Conservation (phyloP, 208 protist genomes). For the Acanthamoeba castellanii region DNA sequence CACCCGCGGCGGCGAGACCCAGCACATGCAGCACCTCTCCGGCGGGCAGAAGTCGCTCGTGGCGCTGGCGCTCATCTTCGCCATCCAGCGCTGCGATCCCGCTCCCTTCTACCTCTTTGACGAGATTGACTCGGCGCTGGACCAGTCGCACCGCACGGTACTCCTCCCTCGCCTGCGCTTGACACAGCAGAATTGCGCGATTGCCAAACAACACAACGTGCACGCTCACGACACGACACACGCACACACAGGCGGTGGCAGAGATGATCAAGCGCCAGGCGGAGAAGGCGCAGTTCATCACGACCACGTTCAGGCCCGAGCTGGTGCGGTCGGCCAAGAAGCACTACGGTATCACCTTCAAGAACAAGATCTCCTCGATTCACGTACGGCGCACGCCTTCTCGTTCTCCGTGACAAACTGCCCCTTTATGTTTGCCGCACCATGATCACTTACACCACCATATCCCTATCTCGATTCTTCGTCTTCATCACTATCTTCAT, state of each 20-base stretch:
- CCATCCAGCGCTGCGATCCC: slow-evolving; percentile 98
- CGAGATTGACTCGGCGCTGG: slow-evolving; percentile 99
- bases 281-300: slow-evolving; percentile 97
- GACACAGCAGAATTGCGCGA: too few species aligned
- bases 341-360: slow-evolving; percentile 96
- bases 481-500: slow-evolving; percentile 57
- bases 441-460: slow-evolving; percentile 3
- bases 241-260: slow-evolving; percentile 85
- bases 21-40: slow-evolving; percentile 94
- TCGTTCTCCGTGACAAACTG: slow-evolving; percentile 15
- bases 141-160: slow-evolving; percentile 95
- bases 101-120: slow-evolving; percentile 99
- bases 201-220: neutral
- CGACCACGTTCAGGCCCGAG: slow-evolving; percentile 98
- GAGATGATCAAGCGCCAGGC: slow-evolving; percentile 95
- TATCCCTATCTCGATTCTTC: neutral
- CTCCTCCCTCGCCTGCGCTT: neutral
- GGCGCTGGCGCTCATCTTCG: slow-evolving; percentile 99
- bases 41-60: slow-evolving; percentile 99
- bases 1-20: slow-evolving; percentile 75
- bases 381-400: neutral
- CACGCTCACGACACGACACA: neutral
- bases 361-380: slow-evolving; percentile 96
- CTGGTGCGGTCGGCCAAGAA: slow-evolving; percentile 95
- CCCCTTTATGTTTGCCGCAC: neutral